A percentile compares a stretch with the other conserved stretches of the same genome.
Conservation (phyloP, 2,329 filamentous ascomycete genomes). For the Aspergillus unguis region DNA sequence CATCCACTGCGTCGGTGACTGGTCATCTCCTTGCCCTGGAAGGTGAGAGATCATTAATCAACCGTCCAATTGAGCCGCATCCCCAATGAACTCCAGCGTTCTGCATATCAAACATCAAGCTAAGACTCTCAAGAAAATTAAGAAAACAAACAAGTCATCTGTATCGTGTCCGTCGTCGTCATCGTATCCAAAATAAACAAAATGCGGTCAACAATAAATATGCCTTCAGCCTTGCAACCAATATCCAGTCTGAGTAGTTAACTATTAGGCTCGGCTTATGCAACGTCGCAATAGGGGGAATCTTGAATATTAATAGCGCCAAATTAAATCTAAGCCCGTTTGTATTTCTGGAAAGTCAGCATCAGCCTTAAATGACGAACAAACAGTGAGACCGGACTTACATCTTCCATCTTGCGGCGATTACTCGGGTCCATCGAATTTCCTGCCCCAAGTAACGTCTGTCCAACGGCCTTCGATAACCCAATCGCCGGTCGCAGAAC, state of each 20-base stretch:
- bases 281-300: conserved; percentile 8
- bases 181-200: conserved; percentile 2
- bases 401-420: conserved; percentile 78
- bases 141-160: neutral
- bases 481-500: conserved; percentile 88
- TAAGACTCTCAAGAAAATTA: neutral
- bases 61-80: neutral
- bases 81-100: neutral
- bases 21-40: neutral
- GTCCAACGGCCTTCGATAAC: conserved; percentile 80
- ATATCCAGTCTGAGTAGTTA: neutral
- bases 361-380: conserved; percentile 10
- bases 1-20: too few species aligned
- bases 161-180: conserved; percentile 2
- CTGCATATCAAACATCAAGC: too few species aligned
- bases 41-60: neutral
- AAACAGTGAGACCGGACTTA: conserved; percentile 51
- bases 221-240: neutral
- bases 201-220: neutral
- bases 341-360: conserved; percentile 40
- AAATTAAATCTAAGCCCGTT: conserved; percentile 32
- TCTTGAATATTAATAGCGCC: conserved; percentile 4
- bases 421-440: conserved; percentile 86
- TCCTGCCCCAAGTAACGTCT: conserved; percentile 85
- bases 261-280: neutral